phyloP scores from a whole-genome alignment of 352 stramenopile species.

The Phytopythium delawarense region DNA sequence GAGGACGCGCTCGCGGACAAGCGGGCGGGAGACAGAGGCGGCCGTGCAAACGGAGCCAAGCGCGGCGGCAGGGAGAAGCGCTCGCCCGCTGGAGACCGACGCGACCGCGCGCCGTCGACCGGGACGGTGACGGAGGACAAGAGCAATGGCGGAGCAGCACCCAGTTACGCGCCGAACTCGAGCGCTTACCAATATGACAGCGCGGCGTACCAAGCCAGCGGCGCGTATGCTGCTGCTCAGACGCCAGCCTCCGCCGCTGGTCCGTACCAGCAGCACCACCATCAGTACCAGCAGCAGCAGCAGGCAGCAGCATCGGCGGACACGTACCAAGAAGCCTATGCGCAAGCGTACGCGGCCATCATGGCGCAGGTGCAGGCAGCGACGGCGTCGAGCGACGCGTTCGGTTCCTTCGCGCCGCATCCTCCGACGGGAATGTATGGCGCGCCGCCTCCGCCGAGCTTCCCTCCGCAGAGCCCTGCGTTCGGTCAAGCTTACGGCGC shows the following conservation, averaged over 20 bases:
- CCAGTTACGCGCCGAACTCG: not conserved
- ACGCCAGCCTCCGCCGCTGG: not conserved
- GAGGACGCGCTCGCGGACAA: conserved; percentile 62
- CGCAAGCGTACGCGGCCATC: conserved; percentile 60
- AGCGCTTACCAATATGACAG: not conserved
- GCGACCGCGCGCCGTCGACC: not conserved
- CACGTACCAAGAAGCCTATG: conserved; percentile 60
- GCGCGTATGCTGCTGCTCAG: not conserved
- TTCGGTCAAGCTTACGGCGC: not conserved
- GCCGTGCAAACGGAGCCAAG: conserved; percentile 12
- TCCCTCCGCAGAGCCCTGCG: not conserved
- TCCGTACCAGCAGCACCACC: conserved; percentile 9
- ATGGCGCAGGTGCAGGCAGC: conserved; percentile 51
- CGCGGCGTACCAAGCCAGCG: not conserved
- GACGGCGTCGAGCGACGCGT: not conserved
- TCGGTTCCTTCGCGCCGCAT: not conserved
- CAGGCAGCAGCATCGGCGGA: conserved; percentile 17
- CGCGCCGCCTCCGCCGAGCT: not conserved
- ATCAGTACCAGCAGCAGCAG: conserved; percentile 15
- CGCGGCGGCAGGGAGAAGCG: conserved; percentile 1
- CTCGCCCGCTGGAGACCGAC: not conserved
- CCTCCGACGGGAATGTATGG: not conserved
- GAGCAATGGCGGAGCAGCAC: not conserved
- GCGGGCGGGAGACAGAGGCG: conserved; percentile 13
- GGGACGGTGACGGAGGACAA: not conserved